phyloP scores from a whole-genome alignment of 2,329 filamentous ascomycete genomes.

The Penicillium thymicola region DNA sequence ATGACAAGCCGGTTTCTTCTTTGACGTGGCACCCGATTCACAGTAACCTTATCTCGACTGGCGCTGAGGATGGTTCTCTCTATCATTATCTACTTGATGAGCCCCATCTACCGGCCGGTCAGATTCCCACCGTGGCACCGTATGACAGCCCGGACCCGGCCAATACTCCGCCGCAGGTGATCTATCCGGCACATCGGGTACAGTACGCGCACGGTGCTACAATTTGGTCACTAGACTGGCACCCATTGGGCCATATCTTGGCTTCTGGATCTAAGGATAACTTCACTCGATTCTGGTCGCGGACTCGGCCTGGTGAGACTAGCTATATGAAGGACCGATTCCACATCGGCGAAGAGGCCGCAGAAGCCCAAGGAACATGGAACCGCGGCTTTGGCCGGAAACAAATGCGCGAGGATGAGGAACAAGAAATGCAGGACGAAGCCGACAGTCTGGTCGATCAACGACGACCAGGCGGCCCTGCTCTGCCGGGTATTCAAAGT shows the following conservation, averaged over 20 bases:
- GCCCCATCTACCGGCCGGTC: constrained; percentile 76
- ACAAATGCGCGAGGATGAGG: constrained; percentile 85
- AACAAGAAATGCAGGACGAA: constrained; percentile 90
- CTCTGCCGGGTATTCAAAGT: constrained; percentile 53
- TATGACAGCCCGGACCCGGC: constrained; percentile 80
- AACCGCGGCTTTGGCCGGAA: constrained; percentile 73
- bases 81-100: constrained; percentile 96
- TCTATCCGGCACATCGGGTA: constrained; percentile 84
- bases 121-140: constrained; percentile 68
- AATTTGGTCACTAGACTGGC: constrained; percentile 98
- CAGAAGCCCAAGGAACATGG: constrained; percentile 93
- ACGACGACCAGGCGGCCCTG: constrained; percentile 65
- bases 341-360: constrained; percentile 90
- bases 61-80: constrained; percentile 83
- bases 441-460: constrained; percentile 90
- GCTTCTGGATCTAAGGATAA: constrained; percentile 95
- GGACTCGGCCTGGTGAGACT: constrained; percentile 81
- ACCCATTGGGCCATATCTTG: constrained; percentile 90
- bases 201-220: constrained; percentile 89
- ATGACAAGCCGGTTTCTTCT: constrained; percentile 94
- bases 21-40: constrained; percentile 93
- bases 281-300: constrained; percentile 94
- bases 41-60: constrained; percentile 81
- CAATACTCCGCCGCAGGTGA: constrained; percentile 80
- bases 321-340: constrained; percentile 85